Conservation (phyloP, 116 monocot species). For the Posidonia oceanica region DNA sequence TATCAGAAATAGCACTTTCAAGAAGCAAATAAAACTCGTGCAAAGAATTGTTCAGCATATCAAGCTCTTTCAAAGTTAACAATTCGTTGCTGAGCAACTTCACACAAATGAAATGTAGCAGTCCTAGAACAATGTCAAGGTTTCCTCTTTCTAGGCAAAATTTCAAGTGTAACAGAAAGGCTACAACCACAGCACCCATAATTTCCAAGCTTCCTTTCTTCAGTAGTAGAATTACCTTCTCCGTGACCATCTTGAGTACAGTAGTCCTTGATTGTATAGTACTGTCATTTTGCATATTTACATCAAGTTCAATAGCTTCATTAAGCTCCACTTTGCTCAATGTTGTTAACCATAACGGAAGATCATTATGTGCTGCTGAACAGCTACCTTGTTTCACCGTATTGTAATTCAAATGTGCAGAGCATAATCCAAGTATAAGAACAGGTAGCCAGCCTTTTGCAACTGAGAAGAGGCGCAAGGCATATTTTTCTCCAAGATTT, state of each 20-base stretch:
- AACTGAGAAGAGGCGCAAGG: slow-evolving; percentile 23
- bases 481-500: slow-evolving; percentile 24
- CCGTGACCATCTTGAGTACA: slow-evolving; percentile 26
- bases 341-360: slow-evolving; percentile 46
- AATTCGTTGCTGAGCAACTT: slow-evolving; percentile 23
- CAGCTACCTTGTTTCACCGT: background rate
- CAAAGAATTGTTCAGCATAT: slow-evolving; percentile 12
- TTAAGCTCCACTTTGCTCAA: slow-evolving; percentile 30
- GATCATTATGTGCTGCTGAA: background rate
- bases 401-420: slow-evolving; percentile 16
- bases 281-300: slow-evolving; percentile 6
- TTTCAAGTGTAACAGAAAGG: slow-evolving; percentile 19
- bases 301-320: slow-evolving; percentile 9
- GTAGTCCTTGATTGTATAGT: slow-evolving; percentile 7
- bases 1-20: slow-evolving; percentile 18
- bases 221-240: slow-evolving; percentile 26
- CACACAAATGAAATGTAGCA: slow-evolving; percentile 35
- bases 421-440: slow-evolving; percentile 51
- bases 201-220: slow-evolving; percentile 52
- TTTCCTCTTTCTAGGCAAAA: slow-evolving; percentile 27
- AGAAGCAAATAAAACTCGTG: slow-evolving; percentile 21
- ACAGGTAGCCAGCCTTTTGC: slow-evolving; percentile 63
- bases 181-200: slow-evolving; percentile 29
- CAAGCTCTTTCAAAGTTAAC: slow-evolving; percentile 19
- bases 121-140: slow-evolving; percentile 34